Base-by-base conservation (phyloP, 192 early-diverging fungal genomes). In the Gigaspora rosea region DNA sequence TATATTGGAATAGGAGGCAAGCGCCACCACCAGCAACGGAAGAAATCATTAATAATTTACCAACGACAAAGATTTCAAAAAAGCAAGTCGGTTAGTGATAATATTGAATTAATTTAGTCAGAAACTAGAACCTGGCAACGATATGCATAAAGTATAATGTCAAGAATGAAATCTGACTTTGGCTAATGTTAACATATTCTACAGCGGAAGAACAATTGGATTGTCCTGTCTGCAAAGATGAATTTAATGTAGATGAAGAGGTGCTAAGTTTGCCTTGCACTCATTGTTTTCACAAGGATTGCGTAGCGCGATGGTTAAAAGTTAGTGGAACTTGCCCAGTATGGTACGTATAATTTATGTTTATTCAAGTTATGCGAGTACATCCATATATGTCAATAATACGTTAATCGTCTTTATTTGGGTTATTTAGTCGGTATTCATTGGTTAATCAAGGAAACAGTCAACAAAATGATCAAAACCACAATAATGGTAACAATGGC, bases 291-390 rank as follows among this genome's bases (percentile, higher is more conserved):
- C 97, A 98, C 79, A 87, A 89, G 8, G 85, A 88, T 7, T 98
- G 97, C 79, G 94, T 97, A 66, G 91, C 92, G 61, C 90, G 91
- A 50, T 98, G 97, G 97, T 85, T 98, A 58, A 93, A 93, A 78
- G 86, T 97, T 68, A 97, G 97, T 75, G 96, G 95, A 8, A 95
- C 95, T 10, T 97, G 95, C 82, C 95, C 95, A 27, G 93, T 95
- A 33, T 97, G 95, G 88, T 89, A 87, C 36, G n/a, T 41, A 41
- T 41, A 41, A 41, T 41, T 41, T 41, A 41, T 41, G 36, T 5
- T 41, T 5, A 41, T 3, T 41, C 36, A 41, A 41, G 5, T 41
- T 3, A 5, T 41, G 36, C 5, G 36, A 3, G 36, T 41, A 41
- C 36, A 41, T 41, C 2, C 36, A 41, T 41, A 41, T 41, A 41